Evolutionary conservation across 345 rosid genomes (phyloP).

Genomic region (Camelina laxa): DNA sequence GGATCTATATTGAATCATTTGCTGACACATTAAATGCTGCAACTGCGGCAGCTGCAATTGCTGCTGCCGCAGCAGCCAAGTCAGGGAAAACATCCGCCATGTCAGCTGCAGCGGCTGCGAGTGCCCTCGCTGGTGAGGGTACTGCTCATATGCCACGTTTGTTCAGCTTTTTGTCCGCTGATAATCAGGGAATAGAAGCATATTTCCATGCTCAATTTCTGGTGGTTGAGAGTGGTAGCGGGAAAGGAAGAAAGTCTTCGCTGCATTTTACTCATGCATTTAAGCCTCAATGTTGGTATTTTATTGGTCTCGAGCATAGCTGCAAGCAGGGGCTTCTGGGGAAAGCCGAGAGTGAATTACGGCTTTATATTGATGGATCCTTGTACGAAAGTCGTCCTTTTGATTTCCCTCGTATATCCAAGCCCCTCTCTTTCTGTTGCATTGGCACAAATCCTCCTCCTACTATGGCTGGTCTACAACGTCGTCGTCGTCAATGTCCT

Average conservation of each 20-base stretch:
- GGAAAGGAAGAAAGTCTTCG: slow-evolving; percentile 92
- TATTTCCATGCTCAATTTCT: slow-evolving; percentile 98
- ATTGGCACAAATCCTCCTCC: slow-evolving; percentile 99
- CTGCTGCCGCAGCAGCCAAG: slow-evolving; percentile 97
- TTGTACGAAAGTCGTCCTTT: slow-evolving; percentile 92
- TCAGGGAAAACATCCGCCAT: slow-evolving; percentile 98
- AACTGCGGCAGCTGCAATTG: slow-evolving; percentile 97
- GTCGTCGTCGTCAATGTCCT: slow-evolving; percentile 98
- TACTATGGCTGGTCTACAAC: slow-evolving; percentile 97
- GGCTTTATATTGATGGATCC: slow-evolving; percentile 91
- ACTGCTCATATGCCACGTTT: slow-evolving; percentile 97
- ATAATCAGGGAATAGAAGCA: slow-evolving; percentile 97
- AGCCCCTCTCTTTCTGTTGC: slow-evolving; percentile 97
- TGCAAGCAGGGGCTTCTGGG: slow-evolving; percentile 87
- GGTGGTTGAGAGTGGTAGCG: slow-evolving; percentile 96
- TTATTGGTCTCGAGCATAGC: slow-evolving; percentile 91
- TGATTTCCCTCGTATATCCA: slow-evolving; percentile 94
- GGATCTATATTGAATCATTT: slow-evolving; percentile 99
- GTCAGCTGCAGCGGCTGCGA: slow-evolving; percentile 99
- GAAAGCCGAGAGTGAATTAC: slow-evolving; percentile 91
- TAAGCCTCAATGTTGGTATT: slow-evolving; percentile 99
- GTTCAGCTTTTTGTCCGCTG: slow-evolving; percentile 96
- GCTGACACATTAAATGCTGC: slow-evolving; percentile 99
- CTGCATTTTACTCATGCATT: slow-evolving; percentile 99
- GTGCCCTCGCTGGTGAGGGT: slow-evolving; percentile 99